These are phyloP conservation scores for Viridothelium virens DNA, from an alignment of 495 filamentous ascomycete species.

Conservation along the genomic window DNA sequence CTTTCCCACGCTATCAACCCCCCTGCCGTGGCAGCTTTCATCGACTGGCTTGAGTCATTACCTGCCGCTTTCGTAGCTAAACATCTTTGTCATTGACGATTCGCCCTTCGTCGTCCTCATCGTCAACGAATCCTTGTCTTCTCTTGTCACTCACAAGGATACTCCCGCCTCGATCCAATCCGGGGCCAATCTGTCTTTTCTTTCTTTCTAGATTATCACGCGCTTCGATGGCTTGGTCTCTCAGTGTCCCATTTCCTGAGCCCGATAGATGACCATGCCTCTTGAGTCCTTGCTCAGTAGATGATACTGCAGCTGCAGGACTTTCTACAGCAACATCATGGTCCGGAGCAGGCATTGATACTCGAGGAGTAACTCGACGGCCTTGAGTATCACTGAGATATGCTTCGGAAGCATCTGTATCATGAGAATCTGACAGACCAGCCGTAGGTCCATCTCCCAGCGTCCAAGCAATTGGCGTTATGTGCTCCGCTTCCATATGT, in stretches of 20 bases:
- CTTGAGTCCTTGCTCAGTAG: background rate
- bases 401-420: conserved; percentile 30
- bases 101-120: conserved; percentile 28
- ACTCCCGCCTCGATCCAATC: conserved; percentile 42
- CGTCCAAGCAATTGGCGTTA: conserved; percentile 53
- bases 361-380: conserved; percentile 32
- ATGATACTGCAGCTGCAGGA: background rate
- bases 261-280: background rate
- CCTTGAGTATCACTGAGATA: conserved; percentile 35
- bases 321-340: background rate
- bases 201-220: conserved; percentile 37
- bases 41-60: no score
- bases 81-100: conserved; percentile 7
- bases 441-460: conserved; percentile 57
- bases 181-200: conserved; percentile 44
- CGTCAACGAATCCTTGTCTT: conserved; percentile 37
- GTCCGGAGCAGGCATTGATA: conserved; percentile 11
- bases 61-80: background rate
- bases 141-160: conserved; percentile 38
- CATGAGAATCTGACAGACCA: conserved; percentile 33
- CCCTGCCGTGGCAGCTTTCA: no score
- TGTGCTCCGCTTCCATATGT: conserved; percentile 56
- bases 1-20: no score
- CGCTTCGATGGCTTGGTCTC: conserved; percentile 22
- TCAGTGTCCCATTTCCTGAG: background rate